Evolutionary conservation across 495 filamentous ascomycete genomes (phyloP), one percentile per base, ranked within the genome.

Genomic region (Aspergillus homomorphus): DNA sequence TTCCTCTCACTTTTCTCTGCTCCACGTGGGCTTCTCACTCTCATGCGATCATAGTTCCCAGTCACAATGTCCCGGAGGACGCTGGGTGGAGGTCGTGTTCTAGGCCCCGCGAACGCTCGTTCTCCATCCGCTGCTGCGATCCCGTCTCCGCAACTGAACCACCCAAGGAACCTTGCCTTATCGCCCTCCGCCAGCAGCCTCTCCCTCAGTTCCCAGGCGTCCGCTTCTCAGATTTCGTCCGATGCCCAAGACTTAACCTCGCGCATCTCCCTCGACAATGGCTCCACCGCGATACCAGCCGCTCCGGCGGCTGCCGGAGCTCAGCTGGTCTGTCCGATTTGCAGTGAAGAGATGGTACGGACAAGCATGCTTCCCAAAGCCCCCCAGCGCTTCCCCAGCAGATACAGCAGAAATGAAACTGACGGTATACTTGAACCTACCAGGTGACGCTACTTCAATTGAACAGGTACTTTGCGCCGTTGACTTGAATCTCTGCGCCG

Each of bases 281-380:
- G 73, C 54, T 73, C 78, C 59, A 73, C 71, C 55, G 68, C 71
- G 26, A 75, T 77, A 53, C 70, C 79, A 60, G 73, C 78, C 30
- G 75, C 82, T 18, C 77, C 79, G 57, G 76, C 80, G 38, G 74
- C 82, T 33, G 75, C 83, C 57, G 83, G 80, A 59, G 79, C 81
- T 61, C 80, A 83, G 75, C 82, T 98, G 46, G 84, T 89, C 23
- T 98, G 94, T 70, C 94, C 94, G 45, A 98, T 98, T 58, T 98
- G 94, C 73, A 89, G 87, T 64, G 94, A 98, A 73, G 91, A 96
- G 72, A 98, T 98, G 94, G 91, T 88, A 76, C 54, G 68, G 53
- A 19, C 42, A 57, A 8, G 7, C 20, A 45, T 55, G 33, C 48
- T 38, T 38, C 10, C 42, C 49, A n/a, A n/a, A 19, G n/a, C 5